These are phyloP conservation scores for Botryotinia calthae DNA, from an alignment of 2,329 filamentous ascomycete genomes.

Conservation along the genomic window DNA sequence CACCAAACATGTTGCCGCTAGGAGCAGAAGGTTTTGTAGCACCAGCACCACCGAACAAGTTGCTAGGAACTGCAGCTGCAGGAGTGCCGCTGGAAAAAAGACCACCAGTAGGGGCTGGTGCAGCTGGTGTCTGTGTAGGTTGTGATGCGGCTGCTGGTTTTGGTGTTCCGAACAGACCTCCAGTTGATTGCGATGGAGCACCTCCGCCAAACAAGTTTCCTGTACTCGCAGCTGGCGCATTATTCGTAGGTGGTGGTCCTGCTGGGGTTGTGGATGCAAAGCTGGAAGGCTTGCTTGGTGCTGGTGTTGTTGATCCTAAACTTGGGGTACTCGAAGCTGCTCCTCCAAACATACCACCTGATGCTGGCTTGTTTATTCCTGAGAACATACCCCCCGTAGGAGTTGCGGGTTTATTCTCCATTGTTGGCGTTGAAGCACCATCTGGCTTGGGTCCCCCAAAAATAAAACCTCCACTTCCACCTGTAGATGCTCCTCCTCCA, in stretches of 20 bases:
- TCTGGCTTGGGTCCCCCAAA: conserved; percentile 24
- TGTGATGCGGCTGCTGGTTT: conserved; percentile 15
- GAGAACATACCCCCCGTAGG: conserved; percentile 15
- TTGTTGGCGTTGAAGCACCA: conserved; percentile 22
- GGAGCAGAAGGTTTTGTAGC: conserved; percentile 12
- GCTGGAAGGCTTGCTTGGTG: conserved; percentile 28
- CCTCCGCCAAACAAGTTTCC: conserved; percentile 27
- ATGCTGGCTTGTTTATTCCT: conserved; percentile 21
- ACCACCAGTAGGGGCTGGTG: conserved; percentile 6
- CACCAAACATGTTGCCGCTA: conserved; percentile 14
- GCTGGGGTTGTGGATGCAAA: conserved; percentile 35
- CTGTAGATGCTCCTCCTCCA: conserved; percentile 19
- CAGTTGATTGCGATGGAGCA: conserved; percentile 12
- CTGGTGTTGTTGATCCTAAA: conserved; percentile 21
- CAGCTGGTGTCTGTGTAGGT: conserved; percentile 14
- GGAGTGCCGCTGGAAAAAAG: conserved; percentile 14
- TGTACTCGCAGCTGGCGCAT: conserved; percentile 22
- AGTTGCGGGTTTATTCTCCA: conserved; percentile 25
- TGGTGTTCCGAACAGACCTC: conserved; percentile 17
- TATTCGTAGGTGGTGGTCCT: conserved; percentile 36
- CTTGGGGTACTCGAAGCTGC: conserved; percentile 33
- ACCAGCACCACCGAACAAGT: conserved; percentile 17
- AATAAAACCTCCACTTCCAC: conserved; percentile 22
- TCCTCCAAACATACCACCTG: conserved; percentile 17
- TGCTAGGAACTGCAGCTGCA: conserved; percentile 16